phyloP scores from a whole-genome alignment of 192 early-diverging fungal species.

The Podila minutissima region DNA sequence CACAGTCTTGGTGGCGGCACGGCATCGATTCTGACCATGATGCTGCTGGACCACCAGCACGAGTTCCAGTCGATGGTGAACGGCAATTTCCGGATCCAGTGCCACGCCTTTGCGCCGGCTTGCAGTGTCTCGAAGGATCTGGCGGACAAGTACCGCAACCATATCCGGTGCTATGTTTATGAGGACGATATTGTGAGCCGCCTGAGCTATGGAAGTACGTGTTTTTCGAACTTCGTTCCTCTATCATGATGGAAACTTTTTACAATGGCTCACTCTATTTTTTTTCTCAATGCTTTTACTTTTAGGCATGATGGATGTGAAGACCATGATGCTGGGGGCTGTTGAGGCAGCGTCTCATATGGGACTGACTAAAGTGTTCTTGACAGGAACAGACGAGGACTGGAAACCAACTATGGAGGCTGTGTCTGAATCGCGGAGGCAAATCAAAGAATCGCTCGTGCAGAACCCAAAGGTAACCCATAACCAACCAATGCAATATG shows the following conservation, averaged over 20 bases:
- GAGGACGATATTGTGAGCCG: slow-evolving; percentile 66
- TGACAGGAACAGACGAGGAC: slow-evolving; percentile 51
- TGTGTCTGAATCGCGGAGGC: slow-evolving; percentile 44
- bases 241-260: background rate
- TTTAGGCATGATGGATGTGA: slow-evolving; percentile 60
- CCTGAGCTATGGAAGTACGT: slow-evolving; percentile 60
- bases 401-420: slow-evolving; percentile 56
- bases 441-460: slow-evolving; percentile 31
- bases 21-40: slow-evolving; percentile 77
- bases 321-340: slow-evolving; percentile 58
- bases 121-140: slow-evolving; percentile 58
- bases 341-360: slow-evolving; percentile 58
- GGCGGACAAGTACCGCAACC: slow-evolving; percentile 57
- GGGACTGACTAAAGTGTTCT: slow-evolving; percentile 55
- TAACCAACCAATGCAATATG: background rate
- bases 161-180: slow-evolving; percentile 62
- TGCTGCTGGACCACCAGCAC: slow-evolving; percentile 68
- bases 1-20: slow-evolving; percentile 80
- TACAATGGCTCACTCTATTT: background rate
- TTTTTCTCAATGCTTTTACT: background rate
- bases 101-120: slow-evolving; percentile 62
- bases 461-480: slow-evolving; percentile 57
- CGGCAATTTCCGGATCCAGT: slow-evolving; percentile 54
- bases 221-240: background rate
- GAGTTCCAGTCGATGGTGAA: slow-evolving; percentile 57